Evolutionary conservation across 305 asterid species (phyloP).

Genomic region (Rubia tinctorum): DNA sequence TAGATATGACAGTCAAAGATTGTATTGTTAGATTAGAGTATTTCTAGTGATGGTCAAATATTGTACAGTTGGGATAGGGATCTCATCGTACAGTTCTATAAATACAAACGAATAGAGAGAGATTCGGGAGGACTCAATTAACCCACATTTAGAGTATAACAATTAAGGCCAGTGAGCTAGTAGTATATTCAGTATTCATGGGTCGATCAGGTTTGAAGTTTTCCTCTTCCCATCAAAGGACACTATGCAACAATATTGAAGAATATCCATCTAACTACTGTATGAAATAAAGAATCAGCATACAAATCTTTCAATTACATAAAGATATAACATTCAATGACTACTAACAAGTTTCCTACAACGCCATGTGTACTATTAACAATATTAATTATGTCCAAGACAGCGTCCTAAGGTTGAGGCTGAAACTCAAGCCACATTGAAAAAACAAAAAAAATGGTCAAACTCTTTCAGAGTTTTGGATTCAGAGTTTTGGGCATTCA

Average conservation of each 20-base stretch:
- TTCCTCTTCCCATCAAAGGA: neutral
- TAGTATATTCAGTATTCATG: neutral
- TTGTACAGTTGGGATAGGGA: too few species aligned
- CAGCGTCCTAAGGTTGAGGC: neutral
- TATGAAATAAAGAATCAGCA: neutral
- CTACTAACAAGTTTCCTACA: neutral
- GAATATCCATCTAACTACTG: neutral
- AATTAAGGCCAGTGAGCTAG: neutral
- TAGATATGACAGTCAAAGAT: too few species aligned
- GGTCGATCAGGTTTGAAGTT: neutral
- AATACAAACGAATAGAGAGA: too few species aligned
- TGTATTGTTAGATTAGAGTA: too few species aligned
- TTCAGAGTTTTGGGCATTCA: slow-evolving; percentile 75
- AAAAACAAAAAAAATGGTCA: neutral
- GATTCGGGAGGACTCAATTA: too few species aligned
- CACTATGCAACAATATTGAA: neutral
- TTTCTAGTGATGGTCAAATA: too few species aligned
- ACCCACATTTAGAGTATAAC: too few species aligned
- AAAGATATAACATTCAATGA: neutral
- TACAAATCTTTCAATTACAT: neutral
- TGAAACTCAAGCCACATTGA: neutral
- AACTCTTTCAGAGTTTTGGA: slow-evolving; percentile 11
- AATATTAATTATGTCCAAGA: neutral
- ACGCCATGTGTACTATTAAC: neutral
- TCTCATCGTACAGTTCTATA: too few species aligned